These are phyloP conservation scores for Stromatinia cepivora DNA, from an alignment of 2,329 filamentous ascomycete genomes.

Conservation along the genomic window DNA sequence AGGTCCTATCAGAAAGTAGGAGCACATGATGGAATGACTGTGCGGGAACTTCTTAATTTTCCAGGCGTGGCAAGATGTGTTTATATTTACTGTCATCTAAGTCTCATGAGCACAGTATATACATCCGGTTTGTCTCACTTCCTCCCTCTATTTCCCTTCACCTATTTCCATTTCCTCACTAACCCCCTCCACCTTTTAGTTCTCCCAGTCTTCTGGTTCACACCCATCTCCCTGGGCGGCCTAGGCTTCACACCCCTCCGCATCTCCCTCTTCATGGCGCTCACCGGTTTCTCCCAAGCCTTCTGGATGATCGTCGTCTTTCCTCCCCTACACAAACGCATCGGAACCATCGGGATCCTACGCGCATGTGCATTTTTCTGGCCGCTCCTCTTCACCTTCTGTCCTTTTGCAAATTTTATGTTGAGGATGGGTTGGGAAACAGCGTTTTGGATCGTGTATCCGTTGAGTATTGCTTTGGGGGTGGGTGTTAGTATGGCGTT, in stretches of 20 bases:
- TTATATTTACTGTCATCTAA: conserved; percentile 63
- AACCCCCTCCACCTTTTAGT: conserved; percentile 42
- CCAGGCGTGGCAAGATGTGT: conserved; percentile 68
- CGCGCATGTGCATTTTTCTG: conserved; percentile 57
- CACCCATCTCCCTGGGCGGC: conserved; percentile 61
- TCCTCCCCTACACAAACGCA: conserved; percentile 62
- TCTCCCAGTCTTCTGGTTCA: conserved; percentile 68
- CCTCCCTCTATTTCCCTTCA: not conserved
- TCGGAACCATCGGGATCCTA: conserved; percentile 67
- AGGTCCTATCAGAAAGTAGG: conserved; percentile 33
- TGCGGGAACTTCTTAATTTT: conserved; percentile 55
- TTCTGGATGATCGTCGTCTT: conserved; percentile 71
- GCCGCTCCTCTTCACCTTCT: conserved; percentile 62
- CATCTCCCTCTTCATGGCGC: conserved; percentile 66
- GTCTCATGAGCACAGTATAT: conserved; percentile 69
- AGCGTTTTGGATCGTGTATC: conserved; percentile 38
- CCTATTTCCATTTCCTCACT: not conserved
- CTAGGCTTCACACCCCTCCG: conserved; percentile 60
- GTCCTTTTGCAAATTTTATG: conserved; percentile 57
- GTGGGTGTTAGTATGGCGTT: conserved; percentile 49
- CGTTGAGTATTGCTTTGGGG: conserved; percentile 58
- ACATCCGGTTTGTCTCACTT: conserved; percentile 52
- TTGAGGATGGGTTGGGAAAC: conserved; percentile 48
- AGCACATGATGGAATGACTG: conserved; percentile 44
- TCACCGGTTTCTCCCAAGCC: conserved; percentile 66